Evolutionary conservation across 177 flowering plant species (phyloP).

Genomic region (Vitis hybrid): DNA sequence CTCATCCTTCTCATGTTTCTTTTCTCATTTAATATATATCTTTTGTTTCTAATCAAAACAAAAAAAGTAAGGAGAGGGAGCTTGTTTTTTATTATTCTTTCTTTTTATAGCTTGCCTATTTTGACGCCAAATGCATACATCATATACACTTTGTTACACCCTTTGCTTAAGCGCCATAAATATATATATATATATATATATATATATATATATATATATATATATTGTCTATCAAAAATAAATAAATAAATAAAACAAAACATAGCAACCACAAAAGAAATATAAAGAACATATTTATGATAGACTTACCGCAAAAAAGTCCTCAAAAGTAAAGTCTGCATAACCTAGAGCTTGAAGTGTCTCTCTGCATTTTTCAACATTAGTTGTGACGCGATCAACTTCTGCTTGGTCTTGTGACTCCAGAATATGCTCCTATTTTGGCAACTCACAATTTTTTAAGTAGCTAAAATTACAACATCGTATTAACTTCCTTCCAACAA

Average conservation of each 20-base stretch:
- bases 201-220: no score
- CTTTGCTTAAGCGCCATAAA: no score
- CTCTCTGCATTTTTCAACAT: slow-evolving; percentile 80
- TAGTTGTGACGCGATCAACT: slow-evolving; percentile 69
- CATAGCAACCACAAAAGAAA: neutral
- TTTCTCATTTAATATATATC: no score
- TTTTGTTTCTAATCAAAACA: no score
- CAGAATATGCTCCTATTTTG: slow-evolving; percentile 79
- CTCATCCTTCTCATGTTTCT: no score
- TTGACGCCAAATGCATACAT: no score
- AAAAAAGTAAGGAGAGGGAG: no score
- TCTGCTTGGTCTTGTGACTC: slow-evolving; percentile 75
- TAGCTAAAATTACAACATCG: slow-evolving; percentile 12
- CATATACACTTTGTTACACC: no score
- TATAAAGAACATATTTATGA: neutral
- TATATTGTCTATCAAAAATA: neutral
- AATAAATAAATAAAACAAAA: neutral
- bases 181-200: no score
- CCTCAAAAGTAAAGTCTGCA: slow-evolving; percentile 93
- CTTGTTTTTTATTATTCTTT: no score
- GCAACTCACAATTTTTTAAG: slow-evolving; percentile 22
- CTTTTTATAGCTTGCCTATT: no score
- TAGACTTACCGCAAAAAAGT: slow-evolving; percentile 71
- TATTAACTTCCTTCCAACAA: slow-evolving; percentile 11
- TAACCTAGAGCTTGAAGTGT: slow-evolving; percentile 83